Base-by-base conservation (phyloP, 1,284 basidiomycete genomes). In the Leucoagaricus sp. region DNA sequence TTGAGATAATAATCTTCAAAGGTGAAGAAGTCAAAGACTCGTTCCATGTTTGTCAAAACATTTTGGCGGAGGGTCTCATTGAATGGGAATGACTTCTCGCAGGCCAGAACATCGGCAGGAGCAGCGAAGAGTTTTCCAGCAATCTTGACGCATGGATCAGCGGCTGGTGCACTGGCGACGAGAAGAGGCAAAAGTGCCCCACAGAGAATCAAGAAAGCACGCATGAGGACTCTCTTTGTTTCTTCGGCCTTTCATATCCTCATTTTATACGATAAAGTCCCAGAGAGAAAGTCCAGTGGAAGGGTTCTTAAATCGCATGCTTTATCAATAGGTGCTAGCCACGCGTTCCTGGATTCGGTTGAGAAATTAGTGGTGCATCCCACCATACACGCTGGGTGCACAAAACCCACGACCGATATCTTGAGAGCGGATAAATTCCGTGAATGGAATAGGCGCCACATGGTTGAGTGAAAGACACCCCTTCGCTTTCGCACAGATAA, bases 21-120 rank as follows among this genome's bases (percentile, higher is more conserved):
- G 0, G 84, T 85, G 69, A 75, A 86, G 63, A 87, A 86, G 66
- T 86, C 78, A 58, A 85, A 82, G 34, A 86, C 83, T 28, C 81
- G 72, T 10, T 76, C 76, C 55, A 84, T 72, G 59, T 76, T 79
- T 9, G 72, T 74, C 49, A 85, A 62, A 33, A 85, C 81, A 65
- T 86, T 86, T 65, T 85, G 78, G 23, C 81, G 76, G 19, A 86
- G 69, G 8, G 81, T 84, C 65, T 85, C 82, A 63, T 85, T 84
- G 74, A 86, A 86, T 0, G 83, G 80, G 67, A 86, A 86, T 6
- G 80, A 77, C 65, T 79, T 82, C 62, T 80, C 69, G 63, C 84
- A 86, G 0, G 83, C 79, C 52, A 84, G 69, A n/a, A 78, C 83
- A 59, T 84, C 80, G 3, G 77, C 71, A 15, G 84, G 80, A 12